Evolutionary conservation across 2,329 filamentous ascomycete genomes (phyloP).

Genomic region (Elsinoe fawcettii): DNA sequence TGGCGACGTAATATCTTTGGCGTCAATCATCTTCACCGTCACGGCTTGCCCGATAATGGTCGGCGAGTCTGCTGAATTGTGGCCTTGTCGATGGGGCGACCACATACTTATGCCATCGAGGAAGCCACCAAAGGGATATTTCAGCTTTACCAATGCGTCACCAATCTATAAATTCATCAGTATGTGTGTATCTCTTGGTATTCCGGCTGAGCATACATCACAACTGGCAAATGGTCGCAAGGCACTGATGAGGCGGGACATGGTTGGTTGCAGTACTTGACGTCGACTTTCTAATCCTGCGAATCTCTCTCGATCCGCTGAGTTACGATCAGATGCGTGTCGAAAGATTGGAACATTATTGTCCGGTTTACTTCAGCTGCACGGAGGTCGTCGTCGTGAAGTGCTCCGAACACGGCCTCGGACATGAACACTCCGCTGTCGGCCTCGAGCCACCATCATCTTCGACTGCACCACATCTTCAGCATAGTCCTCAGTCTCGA

Average conservation of each 20-base stretch:
- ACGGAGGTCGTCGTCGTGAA: neutral
- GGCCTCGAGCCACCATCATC: neutral
- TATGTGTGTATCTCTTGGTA: too few relatives aligned
- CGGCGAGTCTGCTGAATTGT: neutral
- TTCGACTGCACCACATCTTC: neutral
- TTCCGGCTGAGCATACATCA: neutral
- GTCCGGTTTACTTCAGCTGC: too few relatives aligned
- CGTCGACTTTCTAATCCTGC: too few relatives aligned
- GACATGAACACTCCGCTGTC: neutral
- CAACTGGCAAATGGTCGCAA: neutral
- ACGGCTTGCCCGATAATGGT: constrained; percentile 17
- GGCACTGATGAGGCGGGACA: neutral
- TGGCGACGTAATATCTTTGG: constrained; percentile 27
- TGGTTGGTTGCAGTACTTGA: neutral
- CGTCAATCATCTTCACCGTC: constrained; percentile 26
- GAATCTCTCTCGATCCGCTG: too few relatives aligned
- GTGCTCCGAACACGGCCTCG: neutral
- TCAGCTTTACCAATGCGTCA: constrained; percentile 32
- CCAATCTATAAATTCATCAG: constrained; percentile 24
- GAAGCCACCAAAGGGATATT: constrained; percentile 29
- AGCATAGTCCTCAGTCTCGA: neutral
- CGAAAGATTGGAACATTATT: too few relatives aligned
- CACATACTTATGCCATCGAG: constrained; percentile 31
- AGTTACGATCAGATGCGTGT: too few relatives aligned
- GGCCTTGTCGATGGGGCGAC: constrained; percentile 13